Base-by-base conservation (phyloP, 2,329 filamentous ascomycete genomes). In the Hymenotorrendiella dingleyae region DNA sequence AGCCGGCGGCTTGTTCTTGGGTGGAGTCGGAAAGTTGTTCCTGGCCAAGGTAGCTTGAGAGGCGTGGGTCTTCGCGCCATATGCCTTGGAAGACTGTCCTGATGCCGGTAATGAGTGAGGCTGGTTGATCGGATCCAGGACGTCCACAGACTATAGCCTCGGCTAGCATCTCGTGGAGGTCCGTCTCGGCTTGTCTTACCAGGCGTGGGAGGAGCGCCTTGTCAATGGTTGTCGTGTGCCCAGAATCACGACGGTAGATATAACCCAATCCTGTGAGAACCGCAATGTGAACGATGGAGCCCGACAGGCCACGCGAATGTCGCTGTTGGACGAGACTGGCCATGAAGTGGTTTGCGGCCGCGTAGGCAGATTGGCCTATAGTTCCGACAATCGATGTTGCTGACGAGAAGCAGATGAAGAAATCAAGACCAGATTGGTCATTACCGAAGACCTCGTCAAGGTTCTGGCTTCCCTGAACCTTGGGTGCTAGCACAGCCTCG, bases 301-400 rank as follows among this genome's bases (percentile, higher is more conserved):
- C 70, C 3, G 63, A 57, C 1, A 69, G 46, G 0, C 69, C 69
- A 6, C 65, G 60, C 3, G 47, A 49, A 0, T 65, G 46, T 4
- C 72, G 56, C 23, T 68, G 58, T 1, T 48, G 35, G 0, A 62
- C 65, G 0, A 76, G 51, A 1, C 50, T 50, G 6, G 49, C 50
- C 62, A 74, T 66, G 56, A 63, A 76, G 3, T 48, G 47, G 47
- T 73, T 73, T 3, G 65, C 70, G 0, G 68, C 67, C 0, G 59
- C 54, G 45, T 76, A 76, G 48, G 66, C 70, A 3, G 62, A 49
- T 48, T 76, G 72, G 0, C 62, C 65, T 6, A 33, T 19, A 35
- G 61, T 62, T 3, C 65, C 65, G 4, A 54, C 41, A 3, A 62
- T 47, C 2, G 34, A 34, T 0, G 54, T 42, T 1, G 61, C 20